Evolutionary conservation across 805 yeast genomes (phyloP).

Genomic region (Hermanozyma aechmeae): DNA sequence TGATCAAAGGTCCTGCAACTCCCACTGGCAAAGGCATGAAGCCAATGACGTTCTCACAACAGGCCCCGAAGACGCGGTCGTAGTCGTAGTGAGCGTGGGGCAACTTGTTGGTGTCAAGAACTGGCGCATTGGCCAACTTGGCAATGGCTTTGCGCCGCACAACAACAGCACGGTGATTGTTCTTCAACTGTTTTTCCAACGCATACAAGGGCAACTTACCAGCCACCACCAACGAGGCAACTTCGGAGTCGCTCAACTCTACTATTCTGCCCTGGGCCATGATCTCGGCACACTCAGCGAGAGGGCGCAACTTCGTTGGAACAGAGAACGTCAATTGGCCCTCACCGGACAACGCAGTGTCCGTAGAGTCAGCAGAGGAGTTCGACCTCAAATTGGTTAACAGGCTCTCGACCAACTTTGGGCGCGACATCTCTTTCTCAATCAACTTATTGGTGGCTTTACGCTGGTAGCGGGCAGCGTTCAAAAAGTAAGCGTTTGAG

Average conservation of each 20-base stretch:
- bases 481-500: constrained; percentile 76
- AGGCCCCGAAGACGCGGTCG: constrained; percentile 95
- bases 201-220: constrained; percentile 91
- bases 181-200: constrained; percentile 82
- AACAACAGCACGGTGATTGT: constrained; percentile 85
- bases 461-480: constrained; percentile 69
- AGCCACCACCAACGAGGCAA: constrained; percentile 55
- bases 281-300: constrained; percentile 54
- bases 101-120: constrained; percentile 57
- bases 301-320: constrained; percentile 27
- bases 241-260: constrained; percentile 62
- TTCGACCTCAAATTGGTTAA: no score
- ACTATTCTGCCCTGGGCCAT: constrained; percentile 66
- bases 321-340: no score
- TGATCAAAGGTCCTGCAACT: constrained; percentile 91
- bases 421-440: constrained; percentile 27
- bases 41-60: constrained; percentile 98
- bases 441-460: constrained; percentile 32
- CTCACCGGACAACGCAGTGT: no score
- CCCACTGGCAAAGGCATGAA: constrained; percentile 96
- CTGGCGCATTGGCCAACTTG: constrained; percentile 70
- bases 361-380: no score
- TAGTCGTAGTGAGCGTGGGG: constrained; percentile 85
- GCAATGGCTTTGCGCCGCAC: constrained; percentile 93
- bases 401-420: constrained; percentile 11